Base-by-base conservation (phyloP, 2,329 filamentous ascomycete genomes). In the Blastomyces percursus region DNA sequence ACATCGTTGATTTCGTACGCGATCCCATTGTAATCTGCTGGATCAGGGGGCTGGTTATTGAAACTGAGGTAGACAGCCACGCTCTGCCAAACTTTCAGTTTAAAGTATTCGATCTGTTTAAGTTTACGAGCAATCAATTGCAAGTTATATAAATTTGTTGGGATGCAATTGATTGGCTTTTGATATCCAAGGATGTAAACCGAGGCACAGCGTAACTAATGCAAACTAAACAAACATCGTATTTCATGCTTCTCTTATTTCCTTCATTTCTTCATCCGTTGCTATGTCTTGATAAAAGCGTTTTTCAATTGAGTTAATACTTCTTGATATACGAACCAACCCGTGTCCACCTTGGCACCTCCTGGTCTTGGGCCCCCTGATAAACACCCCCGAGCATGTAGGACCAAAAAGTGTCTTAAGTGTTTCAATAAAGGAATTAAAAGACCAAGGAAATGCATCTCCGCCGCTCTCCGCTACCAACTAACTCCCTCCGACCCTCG, bases 1-100 rank as follows among this genome's bases (percentile, higher is more conserved):
- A 60, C 46, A 46, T 60, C 2, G 46, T 60, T 19, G 32, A 60
- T 51, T 60, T 52, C 14, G 30, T 59, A 32, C 40, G 19, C 35
- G 35, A 42, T 19, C 16, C 54, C 54, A 21, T 14, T 42, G n/a
- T 57, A 35, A 30, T 35, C 19, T 4, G 27, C 5, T 1, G 48
- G 11, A 7, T 30, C 9, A 38, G 9, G 12, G 35, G 7, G 9
- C 35, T 11, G 2, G 9, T 11, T 38, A 2, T 9, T 38, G 35
- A 48, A 48, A 48, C 11, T 21, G 46, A 14, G 9, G 46, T 51
- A 19, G 48, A 51, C 1, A 51, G 24, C 5, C 42, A 44, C 12
- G 7, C 42, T 14, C 16, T 44, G 42, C 42, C 9, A 1, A 7
- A 7, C 16, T 7, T 44, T 44, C 7, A 7, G 8, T 8, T 19